Evolutionary conservation across 192 early-diverging fungal genomes (phyloP).

Genomic region (Pilaira anomala): DNA sequence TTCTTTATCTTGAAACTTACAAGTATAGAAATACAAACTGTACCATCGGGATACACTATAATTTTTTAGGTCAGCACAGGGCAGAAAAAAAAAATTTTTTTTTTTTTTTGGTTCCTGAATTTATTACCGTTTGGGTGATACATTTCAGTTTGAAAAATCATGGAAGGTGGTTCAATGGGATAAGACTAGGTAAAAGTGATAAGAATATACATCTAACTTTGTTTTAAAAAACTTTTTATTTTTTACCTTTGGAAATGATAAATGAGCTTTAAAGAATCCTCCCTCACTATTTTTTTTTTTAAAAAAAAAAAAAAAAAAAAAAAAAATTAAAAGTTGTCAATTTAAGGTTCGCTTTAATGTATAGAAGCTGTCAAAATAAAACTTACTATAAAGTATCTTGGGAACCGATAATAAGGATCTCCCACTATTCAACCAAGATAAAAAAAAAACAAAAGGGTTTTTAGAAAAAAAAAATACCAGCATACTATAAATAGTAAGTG

Average conservation of each 20-base stretch:
- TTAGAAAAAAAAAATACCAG: not conserved
- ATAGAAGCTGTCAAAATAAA: slow-evolving; percentile 8
- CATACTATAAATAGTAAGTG: not conserved
- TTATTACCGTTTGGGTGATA: slow-evolving; percentile 87
- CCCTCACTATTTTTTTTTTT: slow-evolving; percentile 66
- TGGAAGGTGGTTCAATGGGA: slow-evolving; percentile 84
- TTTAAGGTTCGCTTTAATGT: not conserved
- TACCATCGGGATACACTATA: slow-evolving; percentile 80
- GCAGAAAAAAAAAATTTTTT: not conserved
- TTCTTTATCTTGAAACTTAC: slow-evolving; percentile 49
- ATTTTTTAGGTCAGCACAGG: not conserved
- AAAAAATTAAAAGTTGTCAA: not conserved
- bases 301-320: slow-evolving; percentile 6
- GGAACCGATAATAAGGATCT: slow-evolving; percentile 88
- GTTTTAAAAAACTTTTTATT: not conserved
- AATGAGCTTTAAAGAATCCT: slow-evolving; percentile 87
- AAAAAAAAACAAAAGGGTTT: too few relatives aligned
- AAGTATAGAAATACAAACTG: slow-evolving; percentile 96
- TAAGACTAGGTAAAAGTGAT: slow-evolving; percentile 57
- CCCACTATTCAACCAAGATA: slow-evolving; percentile 67
- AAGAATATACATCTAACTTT: too few relatives aligned
- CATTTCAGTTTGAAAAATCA: slow-evolving; percentile 83
- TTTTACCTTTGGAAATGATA: slow-evolving; percentile 60
- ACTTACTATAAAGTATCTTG: slow-evolving; percentile 82
- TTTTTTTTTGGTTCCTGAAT: not conserved